phyloP scores from a whole-genome alignment of 1,139 yeast species.

The Blastobotrys persicus region DNA sequence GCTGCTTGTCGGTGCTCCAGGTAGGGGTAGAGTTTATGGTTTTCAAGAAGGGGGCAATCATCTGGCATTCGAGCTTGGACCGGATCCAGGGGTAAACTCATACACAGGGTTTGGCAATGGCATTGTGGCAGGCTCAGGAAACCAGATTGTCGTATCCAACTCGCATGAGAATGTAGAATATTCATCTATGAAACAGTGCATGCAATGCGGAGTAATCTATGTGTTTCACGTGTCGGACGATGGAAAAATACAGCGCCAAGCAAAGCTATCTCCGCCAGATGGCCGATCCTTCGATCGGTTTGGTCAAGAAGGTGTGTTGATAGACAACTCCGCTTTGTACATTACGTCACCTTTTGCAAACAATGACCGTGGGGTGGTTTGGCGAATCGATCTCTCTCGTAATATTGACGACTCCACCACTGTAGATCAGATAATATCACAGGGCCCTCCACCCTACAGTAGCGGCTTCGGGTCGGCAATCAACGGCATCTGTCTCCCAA shows the following conservation, averaged over 20 bases:
- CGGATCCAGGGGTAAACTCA: constrained; percentile 1
- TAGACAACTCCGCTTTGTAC: constrained; percentile 31
- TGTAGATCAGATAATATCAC: constrained; percentile 25
- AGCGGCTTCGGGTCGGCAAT: constrained; percentile 45
- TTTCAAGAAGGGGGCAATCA: constrained; percentile 18
- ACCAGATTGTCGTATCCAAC: constrained; percentile 31
- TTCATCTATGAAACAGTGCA: constrained; percentile 21
- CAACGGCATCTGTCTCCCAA: constrained; percentile 28
- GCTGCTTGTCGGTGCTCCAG: constrained; percentile 35
- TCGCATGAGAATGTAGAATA: constrained; percentile 22
- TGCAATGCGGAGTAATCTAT: constrained; percentile 42
- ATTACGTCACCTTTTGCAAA: constrained; percentile 44
- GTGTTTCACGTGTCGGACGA: constrained; percentile 34
- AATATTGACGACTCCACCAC: constrained; percentile 24
- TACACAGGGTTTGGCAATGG: constrained; percentile 33
- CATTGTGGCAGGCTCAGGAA: constrained; percentile 25
- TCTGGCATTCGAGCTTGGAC: constrained; percentile 3
- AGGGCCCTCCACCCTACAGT: constrained; percentile 34
- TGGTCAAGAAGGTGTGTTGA: constrained; percentile 37
- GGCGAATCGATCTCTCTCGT: constrained; percentile 33
- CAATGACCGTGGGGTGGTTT: constrained; percentile 45
- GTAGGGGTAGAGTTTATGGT: constrained; percentile 31
- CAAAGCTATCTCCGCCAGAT: constrained; percentile 18
- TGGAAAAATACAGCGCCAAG: constrained; percentile 7
- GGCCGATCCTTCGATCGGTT: constrained; percentile 31